Conservation (phyloP, 176 grass and related monocot genomes). For the Oryza meridionalis region DNA sequence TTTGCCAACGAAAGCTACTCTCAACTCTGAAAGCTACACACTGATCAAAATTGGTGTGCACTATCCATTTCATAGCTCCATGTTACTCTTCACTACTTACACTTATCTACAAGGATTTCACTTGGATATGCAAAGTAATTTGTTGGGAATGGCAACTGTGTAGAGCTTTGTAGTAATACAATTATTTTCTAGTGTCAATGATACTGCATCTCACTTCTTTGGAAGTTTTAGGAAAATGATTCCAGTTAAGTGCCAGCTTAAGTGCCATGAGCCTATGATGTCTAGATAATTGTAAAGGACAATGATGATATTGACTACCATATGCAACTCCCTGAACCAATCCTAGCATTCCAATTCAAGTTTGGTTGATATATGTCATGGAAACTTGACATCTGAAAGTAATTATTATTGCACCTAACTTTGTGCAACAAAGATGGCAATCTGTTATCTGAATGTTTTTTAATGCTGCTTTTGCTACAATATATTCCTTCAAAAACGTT, state of each 20-base stretch:
- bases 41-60: no score
- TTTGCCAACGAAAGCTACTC: no score
- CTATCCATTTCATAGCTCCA: no score
- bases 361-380: slow-evolving; percentile 4
- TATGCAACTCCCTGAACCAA: slow-evolving; percentile 13
- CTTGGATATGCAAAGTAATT: no score
- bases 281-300: slow-evolving; percentile 4
- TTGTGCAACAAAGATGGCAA: not conserved
- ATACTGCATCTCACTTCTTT: not conserved
- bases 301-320: slow-evolving; percentile 21
- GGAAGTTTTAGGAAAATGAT: not conserved
- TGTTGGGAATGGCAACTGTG: no score
- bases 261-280: slow-evolving; percentile 1
- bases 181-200: not conserved
- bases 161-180: not conserved
- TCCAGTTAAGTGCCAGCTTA: not conserved
- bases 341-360: slow-evolving; percentile 32
- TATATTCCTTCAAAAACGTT: no score
- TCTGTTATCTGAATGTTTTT: slow-evolving; percentile 6
- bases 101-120: no score
- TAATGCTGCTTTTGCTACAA: not conserved
- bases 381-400: slow-evolving; percentile 19
- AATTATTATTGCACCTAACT: not conserved
- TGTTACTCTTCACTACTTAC: no score
- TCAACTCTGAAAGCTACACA: no score